Conservation (phyloP, 306 rosid genomes). For the Canavalia ensiformis region DNA sequence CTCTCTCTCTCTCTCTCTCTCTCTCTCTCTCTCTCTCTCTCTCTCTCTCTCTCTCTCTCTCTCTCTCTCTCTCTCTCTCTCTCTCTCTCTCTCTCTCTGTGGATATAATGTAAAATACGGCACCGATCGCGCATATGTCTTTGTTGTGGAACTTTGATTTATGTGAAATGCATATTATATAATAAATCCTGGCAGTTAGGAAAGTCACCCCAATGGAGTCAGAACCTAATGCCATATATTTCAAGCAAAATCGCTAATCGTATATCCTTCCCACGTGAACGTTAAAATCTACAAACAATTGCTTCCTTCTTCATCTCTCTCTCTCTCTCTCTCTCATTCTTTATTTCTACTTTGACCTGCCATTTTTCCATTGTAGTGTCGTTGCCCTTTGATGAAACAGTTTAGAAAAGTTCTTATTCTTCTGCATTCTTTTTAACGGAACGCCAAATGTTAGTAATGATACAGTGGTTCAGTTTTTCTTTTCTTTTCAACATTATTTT, state of each 20-base stretch:
- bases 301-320: background rate
- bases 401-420: background rate
- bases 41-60: background rate
- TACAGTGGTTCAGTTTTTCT: background rate
- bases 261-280: slow-evolving; percentile 44
- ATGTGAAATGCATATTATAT: slow-evolving; percentile 28
- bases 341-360: slow-evolving; percentile 15
- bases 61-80: background rate
- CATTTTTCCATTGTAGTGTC: background rate
- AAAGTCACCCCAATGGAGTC: slow-evolving; percentile 32
- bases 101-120: background rate
- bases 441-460: background rate
- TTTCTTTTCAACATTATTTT: background rate
- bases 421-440: too few relatives aligned
- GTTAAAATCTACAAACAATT: background rate
- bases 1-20: background rate
- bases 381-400: background rate
- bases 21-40: background rate
- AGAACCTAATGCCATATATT: slow-evolving; percentile 30
- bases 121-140: slow-evolving; percentile 19
- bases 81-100: too few relatives aligned
- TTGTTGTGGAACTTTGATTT: slow-evolving; percentile 30
- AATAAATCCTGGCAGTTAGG: slow-evolving; percentile 30
- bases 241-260: slow-evolving; percentile 8
- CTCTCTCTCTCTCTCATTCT: background rate